Evolutionary conservation across 78 protist genomes (phyloP), one percentile per base, ranked within the genome.

Genomic region (Thecamonas trahens): DNA sequence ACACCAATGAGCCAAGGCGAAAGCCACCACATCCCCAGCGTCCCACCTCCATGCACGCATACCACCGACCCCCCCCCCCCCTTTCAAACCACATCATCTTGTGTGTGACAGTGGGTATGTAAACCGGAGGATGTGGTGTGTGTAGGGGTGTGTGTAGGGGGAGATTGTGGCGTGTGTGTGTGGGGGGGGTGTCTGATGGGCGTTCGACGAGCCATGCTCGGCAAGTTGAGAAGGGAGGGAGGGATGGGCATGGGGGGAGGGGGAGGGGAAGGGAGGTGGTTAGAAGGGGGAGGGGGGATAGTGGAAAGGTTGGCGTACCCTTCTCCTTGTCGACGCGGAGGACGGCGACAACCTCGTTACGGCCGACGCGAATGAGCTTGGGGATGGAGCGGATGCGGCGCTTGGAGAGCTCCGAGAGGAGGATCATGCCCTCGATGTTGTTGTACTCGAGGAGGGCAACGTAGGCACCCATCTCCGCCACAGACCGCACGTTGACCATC

Each of bases 241-340:
- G 60, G 8, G 60, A 55, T 55, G 31, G 34, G 22, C 3, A 7
- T 55, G 31, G 60, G 31, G 7, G 8, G 17, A 8, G 60, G 60
- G 17, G 8, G 40, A 9, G 34, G 60, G 17, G 40, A 8, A 42
- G 3, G n/a, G 22, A 6, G 3, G 3, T 2, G 13, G 24, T 4
- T n/a, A n/a, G n/a, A n/a, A n/a, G 52, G 6, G 13, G 29, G 18
- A 9, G 28, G 58, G 58, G 26, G 5, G 34, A n/a, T 52, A 55
- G 28, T 39, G 67, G 59, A 7, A 24, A n/a, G n/a, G n/a, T n/a
- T n/a, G 3, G 18, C 59, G 38, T 15, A 74, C 95, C 95, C 76
- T 96, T 94, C 35, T 92, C 98, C 68, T 78, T 38, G 74, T 98
- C 99, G 49, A 98, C 98, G 37, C 99, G 90, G 49, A 98, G 79